Evolutionary conservation across 2,329 filamentous ascomycete genomes (phyloP), one percentile per base, ranked within the genome.

Genomic region (Trichoderma hamatum): DNA sequence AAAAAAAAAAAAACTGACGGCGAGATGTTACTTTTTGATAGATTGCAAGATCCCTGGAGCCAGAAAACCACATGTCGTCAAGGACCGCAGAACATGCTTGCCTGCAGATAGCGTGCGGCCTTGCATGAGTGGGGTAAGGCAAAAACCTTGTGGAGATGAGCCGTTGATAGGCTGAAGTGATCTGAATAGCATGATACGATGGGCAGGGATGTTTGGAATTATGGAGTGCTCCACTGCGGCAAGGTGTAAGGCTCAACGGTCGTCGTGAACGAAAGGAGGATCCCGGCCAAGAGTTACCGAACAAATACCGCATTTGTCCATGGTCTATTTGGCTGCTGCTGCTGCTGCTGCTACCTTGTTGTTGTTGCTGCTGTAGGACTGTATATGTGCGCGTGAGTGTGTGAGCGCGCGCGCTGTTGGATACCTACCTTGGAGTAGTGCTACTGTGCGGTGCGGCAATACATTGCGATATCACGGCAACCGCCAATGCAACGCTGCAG

Each of bases 61-160:
- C 32, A 21, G 16, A 52, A 49, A 24, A 30, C 64, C 54, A 64
- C 61, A 64, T 64, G 65, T 62, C 54, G 55, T 67, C 32, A 24
- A 54, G 21, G 65, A 68, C 63, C 68, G 70, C 66, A 70, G 58
- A 64, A 63, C 69, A 70, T 70, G 54, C 54, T 66, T 60, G 39
- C 68, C 34, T 69, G 68, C 68, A 69, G 56, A 62, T 63, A 68
- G 51, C 66, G 66, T 69, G 61, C 60, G 46, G 68, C 68, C 32
- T 69, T 69, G 68, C 68, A 66, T 51, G 55, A 36, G 61, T 54
- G 56, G 68, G 52, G 36, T 24, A n/a, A 21, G 43, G 26, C 19
- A 55, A 30, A 58, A 58, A 46, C 36, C 54, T 55, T 58, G 54
- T 58, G 64, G 54, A 51, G 39, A 24, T 49, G n/a, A 26, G 32